Evolutionary conservation across 768 basidiomycete species (phyloP).

Genomic region (Leccinum ochraceum): DNA sequence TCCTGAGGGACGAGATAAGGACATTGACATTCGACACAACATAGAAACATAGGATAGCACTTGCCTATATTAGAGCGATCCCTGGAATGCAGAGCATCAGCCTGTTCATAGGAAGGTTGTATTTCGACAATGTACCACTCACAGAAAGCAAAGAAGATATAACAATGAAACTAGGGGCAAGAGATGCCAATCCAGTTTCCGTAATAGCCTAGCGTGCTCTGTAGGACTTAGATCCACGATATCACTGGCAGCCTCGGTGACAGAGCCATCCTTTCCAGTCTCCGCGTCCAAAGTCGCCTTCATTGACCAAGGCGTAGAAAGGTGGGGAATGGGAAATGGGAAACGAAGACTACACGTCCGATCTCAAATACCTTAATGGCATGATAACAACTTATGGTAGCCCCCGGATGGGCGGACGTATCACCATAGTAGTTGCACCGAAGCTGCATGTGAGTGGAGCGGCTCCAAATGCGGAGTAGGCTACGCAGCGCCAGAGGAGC

Average conservation of each 20-base stretch:
- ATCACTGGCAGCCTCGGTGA: background rate
- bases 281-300: constrained; percentile 13
- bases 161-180: constrained; percentile 46
- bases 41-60: constrained; percentile 6
- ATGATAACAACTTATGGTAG: too few relatives aligned
- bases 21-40: background rate
- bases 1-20: constrained; percentile 27
- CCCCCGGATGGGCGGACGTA: too few relatives aligned
- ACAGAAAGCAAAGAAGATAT: constrained; percentile 50
- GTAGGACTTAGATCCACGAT: constrained; percentile 11
- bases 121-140: constrained; percentile 19
- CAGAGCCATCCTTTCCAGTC: constrained; percentile 8
- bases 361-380: too few relatives aligned
- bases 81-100: constrained; percentile 17
- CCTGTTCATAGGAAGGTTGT: background rate
- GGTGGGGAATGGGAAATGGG: background rate
- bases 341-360: too few relatives aligned
- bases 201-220: constrained; percentile 32
- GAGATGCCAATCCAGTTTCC: constrained; percentile 47
- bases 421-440: too few relatives aligned
- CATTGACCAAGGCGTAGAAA: constrained; percentile 17
- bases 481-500: too few relatives aligned
- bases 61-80: constrained; percentile 48
- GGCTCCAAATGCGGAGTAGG: too few relatives aligned
- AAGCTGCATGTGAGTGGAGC: too few relatives aligned